Evolutionary conservation across 768 basidiomycete species (phyloP).

Genomic region (Tulasnella sp.): DNA sequence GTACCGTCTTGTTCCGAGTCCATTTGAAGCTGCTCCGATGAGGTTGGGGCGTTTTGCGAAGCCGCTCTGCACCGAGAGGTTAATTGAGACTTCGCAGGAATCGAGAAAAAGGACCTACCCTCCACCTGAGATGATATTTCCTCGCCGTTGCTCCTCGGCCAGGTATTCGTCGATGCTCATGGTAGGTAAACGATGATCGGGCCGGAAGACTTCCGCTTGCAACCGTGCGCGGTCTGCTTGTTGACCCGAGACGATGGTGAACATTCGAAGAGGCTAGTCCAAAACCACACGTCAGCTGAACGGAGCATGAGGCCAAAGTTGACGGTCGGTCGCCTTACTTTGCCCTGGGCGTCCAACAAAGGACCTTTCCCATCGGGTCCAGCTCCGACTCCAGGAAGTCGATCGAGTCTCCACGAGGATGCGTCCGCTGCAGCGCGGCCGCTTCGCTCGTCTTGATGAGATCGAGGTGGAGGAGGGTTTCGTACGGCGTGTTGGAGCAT

Average conservation of each 20-base stretch:
- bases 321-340: slow-evolving; percentile 36
- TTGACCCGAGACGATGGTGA: slow-evolving; percentile 70
- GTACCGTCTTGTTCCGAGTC: slow-evolving; percentile 84
- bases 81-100: neutral
- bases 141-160: slow-evolving; percentile 67
- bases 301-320: neutral
- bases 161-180: slow-evolving; percentile 96
- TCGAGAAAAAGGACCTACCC: slow-evolving; percentile 54
- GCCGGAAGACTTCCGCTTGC: slow-evolving; percentile 71
- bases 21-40: slow-evolving; percentile 62
- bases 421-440: slow-evolving; percentile 29
- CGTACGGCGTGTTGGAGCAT: slow-evolving; percentile 49
- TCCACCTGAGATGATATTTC: slow-evolving; percentile 79
- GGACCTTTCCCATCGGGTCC: slow-evolving; percentile 41
- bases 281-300: neutral
- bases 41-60: slow-evolving; percentile 54
- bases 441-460: slow-evolving; percentile 31
- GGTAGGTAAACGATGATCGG: slow-evolving; percentile 75
- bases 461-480: slow-evolving; percentile 27
- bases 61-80: slow-evolving; percentile 37
- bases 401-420: slow-evolving; percentile 65
- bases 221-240: slow-evolving; percentile 55
- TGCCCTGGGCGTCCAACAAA: slow-evolving; percentile 63
- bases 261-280: slow-evolving; percentile 80
- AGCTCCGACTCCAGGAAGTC: slow-evolving; percentile 25